Conservation (phyloP, 805 yeast genomes). For the Lachancea kluyveri region DNA sequence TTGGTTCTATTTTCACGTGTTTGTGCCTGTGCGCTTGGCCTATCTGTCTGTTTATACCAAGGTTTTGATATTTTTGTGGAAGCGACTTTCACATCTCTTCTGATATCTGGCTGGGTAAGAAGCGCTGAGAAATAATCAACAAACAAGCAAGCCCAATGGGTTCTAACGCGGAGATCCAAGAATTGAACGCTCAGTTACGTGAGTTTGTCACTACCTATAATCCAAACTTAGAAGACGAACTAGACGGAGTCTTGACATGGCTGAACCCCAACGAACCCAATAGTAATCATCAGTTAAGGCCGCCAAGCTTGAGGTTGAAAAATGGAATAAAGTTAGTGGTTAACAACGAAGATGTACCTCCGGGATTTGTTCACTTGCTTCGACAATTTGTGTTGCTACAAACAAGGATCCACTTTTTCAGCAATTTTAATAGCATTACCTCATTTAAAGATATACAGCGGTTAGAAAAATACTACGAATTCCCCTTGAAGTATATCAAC, state of each 20-base stretch:
- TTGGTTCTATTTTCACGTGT: not conserved
- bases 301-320: constrained; percentile 22
- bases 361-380: constrained; percentile 8
- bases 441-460: constrained; percentile 17
- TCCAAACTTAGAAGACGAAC: constrained; percentile 17
- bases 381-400: constrained; percentile 18
- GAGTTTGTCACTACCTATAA: constrained; percentile 7
- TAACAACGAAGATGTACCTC: not conserved
- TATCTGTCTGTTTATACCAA: not conserved
- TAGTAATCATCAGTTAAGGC: constrained; percentile 22
- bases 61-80: not conserved
- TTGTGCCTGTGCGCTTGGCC: constrained; percentile 1
- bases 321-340: constrained; percentile 10
- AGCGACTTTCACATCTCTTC: not conserved
- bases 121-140: too few relatives aligned
- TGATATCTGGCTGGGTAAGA: too few relatives aligned
- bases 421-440: constrained; percentile 10
- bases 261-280: constrained; percentile 20
- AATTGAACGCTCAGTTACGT: constrained; percentile 1
- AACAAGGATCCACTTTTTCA: constrained; percentile 21
- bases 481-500: constrained; percentile 19
- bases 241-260: constrained; percentile 22
- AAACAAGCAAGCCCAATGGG: too few relatives aligned
- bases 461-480: constrained; percentile 19
- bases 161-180: constrained; percentile 2